Evolutionary conservation across 371 early-diverging fungal species (phyloP), one percentile per base, ranked within the genome.

Genomic region (Syncephalis fuscata): DNA sequence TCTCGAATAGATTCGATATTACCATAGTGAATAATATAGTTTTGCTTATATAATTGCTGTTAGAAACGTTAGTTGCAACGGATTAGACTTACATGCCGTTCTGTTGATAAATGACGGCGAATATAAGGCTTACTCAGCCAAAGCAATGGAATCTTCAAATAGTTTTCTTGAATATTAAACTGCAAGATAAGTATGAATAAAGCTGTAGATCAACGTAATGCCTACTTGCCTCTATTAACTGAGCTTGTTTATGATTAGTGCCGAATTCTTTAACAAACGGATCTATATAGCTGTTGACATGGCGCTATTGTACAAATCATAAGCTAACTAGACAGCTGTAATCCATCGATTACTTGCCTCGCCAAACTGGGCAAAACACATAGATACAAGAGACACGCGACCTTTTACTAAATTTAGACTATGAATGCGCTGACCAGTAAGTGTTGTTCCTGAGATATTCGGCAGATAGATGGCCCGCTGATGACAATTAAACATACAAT

Each of bases 381-480:
- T 75, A 1, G 73, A 63, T 54, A 88, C 74, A 15, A 88, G 56
- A 11, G 78, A 65, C 16, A 67, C 65, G 41, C 74, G 67, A 15
- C 64, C 66, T n/a, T 54, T 47, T 17, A 81, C 48, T 19, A 75
- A 42, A 20, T 77, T 68, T 2, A 71, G 66, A 0, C 81, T 65
- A 43, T 80, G 72, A 1, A 76, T 58, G 2, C 64, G 58, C 10
- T 74, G 51, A 10, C 74, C 67, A 0, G 59, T 52, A 36, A 84
- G 57, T 19, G 68, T 65, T 36, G 65, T 64, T 7, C 76, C 81
- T 52, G 64, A 63, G 44, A 81, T 73, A 49, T 82, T 78, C 11
- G 84, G 81, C 66, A 87, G 75, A 48, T 70, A 68, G 0, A 74
- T 65, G 32, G 83, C 71, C 58, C 73, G 71, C 72, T 78, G 57